Conservation (phyloP, 2,329 filamentous ascomycete genomes). For the Ophiostoma ulmi region DNA sequence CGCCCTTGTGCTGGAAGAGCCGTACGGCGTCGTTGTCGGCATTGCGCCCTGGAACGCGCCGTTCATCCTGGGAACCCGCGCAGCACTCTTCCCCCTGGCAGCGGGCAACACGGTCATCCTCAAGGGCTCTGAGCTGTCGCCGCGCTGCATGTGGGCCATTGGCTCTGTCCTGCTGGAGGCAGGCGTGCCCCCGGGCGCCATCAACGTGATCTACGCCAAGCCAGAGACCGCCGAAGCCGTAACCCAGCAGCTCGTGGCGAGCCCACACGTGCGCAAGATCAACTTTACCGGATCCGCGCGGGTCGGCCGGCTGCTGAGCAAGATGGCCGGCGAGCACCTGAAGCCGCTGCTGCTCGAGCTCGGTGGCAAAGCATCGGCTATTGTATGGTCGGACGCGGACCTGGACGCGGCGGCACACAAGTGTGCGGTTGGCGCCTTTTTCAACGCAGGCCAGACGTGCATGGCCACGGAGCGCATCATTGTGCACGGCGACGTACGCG, state of each 20-base stretch:
- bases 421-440: constrained; percentile 65
- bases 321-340: constrained; percentile 63
- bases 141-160: constrained; percentile 59
- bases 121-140: constrained; percentile 62
- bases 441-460: constrained; percentile 76
- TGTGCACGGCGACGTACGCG: constrained; percentile 46
- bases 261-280: constrained; percentile 67
- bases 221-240: constrained; percentile 62
- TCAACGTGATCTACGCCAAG: constrained; percentile 62
- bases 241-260: constrained; percentile 62
- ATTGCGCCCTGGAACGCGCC: constrained; percentile 74
- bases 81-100: constrained; percentile 62
- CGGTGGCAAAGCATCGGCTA: constrained; percentile 74
- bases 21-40: constrained; percentile 72
- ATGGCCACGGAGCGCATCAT: constrained; percentile 76
- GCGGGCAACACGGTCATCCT: constrained; percentile 74
- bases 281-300: constrained; percentile 78
- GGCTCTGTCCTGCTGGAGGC: constrained; percentile 63
- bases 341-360: constrained; percentile 79
- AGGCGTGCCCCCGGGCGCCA: constrained; percentile 66
- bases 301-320: constrained; percentile 68
- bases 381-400: constrained; percentile 76
- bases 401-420: constrained; percentile 63
- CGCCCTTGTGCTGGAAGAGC: constrained; percentile 67
- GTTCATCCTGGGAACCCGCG: constrained; percentile 49